A percentile compares a stretch with the other conserved stretches of the same genome.
phyloP scores from a whole-genome alignment of 1,284 basidiomycete genomes.

The Peniophora sp. region DNA sequence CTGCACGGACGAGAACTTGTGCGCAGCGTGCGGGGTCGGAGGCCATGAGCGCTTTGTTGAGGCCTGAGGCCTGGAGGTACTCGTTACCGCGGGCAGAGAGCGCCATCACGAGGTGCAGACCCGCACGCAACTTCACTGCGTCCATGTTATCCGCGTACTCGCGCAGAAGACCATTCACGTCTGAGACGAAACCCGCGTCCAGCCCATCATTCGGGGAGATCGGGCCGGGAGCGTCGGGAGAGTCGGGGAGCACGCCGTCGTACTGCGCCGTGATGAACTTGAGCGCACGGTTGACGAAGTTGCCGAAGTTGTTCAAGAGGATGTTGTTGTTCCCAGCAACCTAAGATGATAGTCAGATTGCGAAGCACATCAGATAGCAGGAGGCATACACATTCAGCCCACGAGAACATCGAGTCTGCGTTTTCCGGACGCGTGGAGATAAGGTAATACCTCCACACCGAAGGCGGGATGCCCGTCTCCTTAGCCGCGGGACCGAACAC shows the following conservation, averaged over 20 bases:
- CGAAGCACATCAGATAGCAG: conserved; percentile 36
- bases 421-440: conserved; percentile 92
- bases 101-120: conserved; percentile 84
- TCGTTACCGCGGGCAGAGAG: conserved; percentile 90
- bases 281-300: conserved; percentile 94
- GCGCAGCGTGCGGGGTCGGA: conserved; percentile 82
- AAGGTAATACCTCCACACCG: conserved; percentile 97
- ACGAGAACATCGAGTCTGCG: conserved; percentile 93
- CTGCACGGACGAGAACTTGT: conserved; percentile 81
- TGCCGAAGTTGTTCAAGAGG: conserved; percentile 68
- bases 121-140: conserved; percentile 81
- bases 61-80: conserved; percentile 87
- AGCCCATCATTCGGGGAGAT: conserved; percentile 59
- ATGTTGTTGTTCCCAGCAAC: not conserved
- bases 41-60: conserved; percentile 86
- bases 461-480: conserved; percentile 87
- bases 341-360: not conserved
- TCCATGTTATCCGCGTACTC: conserved; percentile 91
- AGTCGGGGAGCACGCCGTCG: conserved; percentile 73
- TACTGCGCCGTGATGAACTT: conserved; percentile 93
- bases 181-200: conserved; percentile 75
- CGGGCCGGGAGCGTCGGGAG: conserved; percentile 59
- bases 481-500: conserved; percentile 96
- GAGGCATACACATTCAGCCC: conserved; percentile 82
- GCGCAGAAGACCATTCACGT: conserved; percentile 74